These are phyloP conservation scores for Lactarius tabidus DNA, from an alignment of 768 basidiomycete species.

Conservation along the genomic window DNA sequence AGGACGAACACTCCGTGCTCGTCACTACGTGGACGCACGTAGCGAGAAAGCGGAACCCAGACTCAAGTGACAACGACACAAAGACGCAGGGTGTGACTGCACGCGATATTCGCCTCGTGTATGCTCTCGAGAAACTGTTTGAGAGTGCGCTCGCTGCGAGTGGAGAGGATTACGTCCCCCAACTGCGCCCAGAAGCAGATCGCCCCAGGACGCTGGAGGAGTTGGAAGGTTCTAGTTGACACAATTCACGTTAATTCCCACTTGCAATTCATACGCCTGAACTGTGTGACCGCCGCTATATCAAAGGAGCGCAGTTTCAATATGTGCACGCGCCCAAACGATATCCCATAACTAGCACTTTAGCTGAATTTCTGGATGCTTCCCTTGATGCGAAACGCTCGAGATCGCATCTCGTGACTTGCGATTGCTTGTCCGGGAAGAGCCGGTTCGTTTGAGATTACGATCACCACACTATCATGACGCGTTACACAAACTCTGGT, in stretches of 20 bases:
- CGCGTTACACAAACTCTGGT: constrained; percentile 70
- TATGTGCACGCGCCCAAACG: not conserved
- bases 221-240: not conserved
- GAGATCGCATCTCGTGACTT: not conserved
- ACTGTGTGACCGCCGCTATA: no score
- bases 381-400: no score
- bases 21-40: constrained; percentile 22
- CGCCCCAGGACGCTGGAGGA: constrained; percentile 14
- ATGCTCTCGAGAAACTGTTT: constrained; percentile 16
- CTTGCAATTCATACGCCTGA: not conserved
- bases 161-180: constrained; percentile 7
- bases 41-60: not conserved
- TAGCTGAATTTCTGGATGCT: not conserved
- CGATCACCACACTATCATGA: constrained; percentile 44
- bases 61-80: not conserved
- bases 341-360: not conserved
- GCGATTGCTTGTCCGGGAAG: not conserved
- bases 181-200: constrained; percentile 10
- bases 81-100: constrained; percentile 18
- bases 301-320: not conserved
- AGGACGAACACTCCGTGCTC: constrained; percentile 8
- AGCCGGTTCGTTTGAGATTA: not conserved
- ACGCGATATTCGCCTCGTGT: constrained; percentile 19
- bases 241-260: not conserved
- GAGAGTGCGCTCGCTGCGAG: constrained; percentile 10